Conservation (phyloP, 2,329 filamentous ascomycete species). For the Chrysoporthe puriensis region DNA sequence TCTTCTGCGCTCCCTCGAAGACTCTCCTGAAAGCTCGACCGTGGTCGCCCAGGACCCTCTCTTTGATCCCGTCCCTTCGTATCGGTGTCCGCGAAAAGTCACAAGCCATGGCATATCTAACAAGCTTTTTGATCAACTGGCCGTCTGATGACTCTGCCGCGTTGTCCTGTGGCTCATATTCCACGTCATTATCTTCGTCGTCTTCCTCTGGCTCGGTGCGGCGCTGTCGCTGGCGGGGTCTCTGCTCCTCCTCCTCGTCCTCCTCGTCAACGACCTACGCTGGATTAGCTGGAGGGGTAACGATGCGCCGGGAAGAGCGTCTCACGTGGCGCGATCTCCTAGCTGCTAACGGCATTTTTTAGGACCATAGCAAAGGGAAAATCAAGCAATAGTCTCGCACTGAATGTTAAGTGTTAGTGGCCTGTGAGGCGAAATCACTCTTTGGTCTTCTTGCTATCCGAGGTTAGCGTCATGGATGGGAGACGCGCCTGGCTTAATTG, state of each 20-base stretch:
- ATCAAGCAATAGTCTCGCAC: neutral
- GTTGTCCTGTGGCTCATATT: constrained; percentile 36
- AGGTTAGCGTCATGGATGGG: neutral
- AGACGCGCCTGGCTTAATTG: constrained; percentile 17
- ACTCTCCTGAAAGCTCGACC: constrained; percentile 74
- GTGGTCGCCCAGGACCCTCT: constrained; percentile 74
- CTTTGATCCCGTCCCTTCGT: constrained; percentile 63
- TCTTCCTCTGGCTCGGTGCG: constrained; percentile 35
- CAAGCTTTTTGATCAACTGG: constrained; percentile 66
- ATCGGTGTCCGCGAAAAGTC: constrained; percentile 66
- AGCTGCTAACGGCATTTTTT: constrained; percentile 20
- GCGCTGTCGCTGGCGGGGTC: constrained; percentile 46
- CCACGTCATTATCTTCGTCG: constrained; percentile 41
- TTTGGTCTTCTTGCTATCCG: neutral
- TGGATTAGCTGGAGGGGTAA: constrained; percentile 9
- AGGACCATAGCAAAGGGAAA: neutral
- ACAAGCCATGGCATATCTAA: constrained; percentile 69
- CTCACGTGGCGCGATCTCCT: constrained; percentile 28
- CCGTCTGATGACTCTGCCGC: constrained; percentile 51
- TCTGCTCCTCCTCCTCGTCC: constrained; percentile 44
- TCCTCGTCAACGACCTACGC: constrained; percentile 36
- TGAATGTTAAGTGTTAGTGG: neutral
- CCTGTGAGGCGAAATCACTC: neutral
- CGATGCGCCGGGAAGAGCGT: neutral
- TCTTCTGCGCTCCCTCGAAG: constrained; percentile 75